phyloP scores from a whole-genome alignment of 306 rosid genomes.

The Myrica gale region DNA sequence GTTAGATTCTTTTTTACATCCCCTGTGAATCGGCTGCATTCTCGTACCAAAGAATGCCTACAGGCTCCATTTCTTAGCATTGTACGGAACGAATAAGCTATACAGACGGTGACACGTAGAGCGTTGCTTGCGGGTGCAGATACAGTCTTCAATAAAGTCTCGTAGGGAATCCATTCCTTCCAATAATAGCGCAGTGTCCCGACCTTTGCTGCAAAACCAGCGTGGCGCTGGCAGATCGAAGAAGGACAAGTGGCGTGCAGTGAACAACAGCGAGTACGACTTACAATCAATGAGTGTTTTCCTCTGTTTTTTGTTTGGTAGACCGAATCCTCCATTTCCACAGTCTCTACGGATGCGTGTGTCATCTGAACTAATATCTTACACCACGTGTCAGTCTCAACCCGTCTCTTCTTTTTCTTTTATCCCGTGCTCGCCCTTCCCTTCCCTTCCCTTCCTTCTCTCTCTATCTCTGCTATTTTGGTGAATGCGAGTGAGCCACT shows the following conservation, averaged over 20 bases:
- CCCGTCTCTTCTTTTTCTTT: conserved; percentile 39
- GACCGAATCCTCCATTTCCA: neutral
- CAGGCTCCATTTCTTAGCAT: too few relatives aligned
- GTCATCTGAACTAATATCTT: conserved; percentile 39
- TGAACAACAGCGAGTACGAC: conserved; percentile 36
- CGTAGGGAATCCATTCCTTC: neutral
- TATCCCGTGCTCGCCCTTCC: conserved; percentile 27
- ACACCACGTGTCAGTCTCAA: conserved; percentile 60
- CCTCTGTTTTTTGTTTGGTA: neutral
- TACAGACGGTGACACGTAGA: neutral
- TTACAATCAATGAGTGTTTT: conserved; percentile 23
- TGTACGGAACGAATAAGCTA: neutral
- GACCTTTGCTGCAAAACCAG: neutral
- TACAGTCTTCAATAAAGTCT: neutral
- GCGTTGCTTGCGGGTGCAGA: neutral
- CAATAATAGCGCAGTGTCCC: neutral
- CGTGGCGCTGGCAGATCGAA: conserved; percentile 6
- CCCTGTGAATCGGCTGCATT: neutral
- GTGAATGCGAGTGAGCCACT: conserved; percentile 6
- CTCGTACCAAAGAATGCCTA: neutral
- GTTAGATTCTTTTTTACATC: conserved; percentile 18
- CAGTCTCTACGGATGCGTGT: conserved; percentile 52
- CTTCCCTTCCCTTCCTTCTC: neutral
- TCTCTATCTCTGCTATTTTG: neutral
- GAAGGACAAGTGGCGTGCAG: conserved; percentile 36